Base-by-base conservation (phyloP, 345 rosid genomes). In the Streptanthus diversifolius region DNA sequence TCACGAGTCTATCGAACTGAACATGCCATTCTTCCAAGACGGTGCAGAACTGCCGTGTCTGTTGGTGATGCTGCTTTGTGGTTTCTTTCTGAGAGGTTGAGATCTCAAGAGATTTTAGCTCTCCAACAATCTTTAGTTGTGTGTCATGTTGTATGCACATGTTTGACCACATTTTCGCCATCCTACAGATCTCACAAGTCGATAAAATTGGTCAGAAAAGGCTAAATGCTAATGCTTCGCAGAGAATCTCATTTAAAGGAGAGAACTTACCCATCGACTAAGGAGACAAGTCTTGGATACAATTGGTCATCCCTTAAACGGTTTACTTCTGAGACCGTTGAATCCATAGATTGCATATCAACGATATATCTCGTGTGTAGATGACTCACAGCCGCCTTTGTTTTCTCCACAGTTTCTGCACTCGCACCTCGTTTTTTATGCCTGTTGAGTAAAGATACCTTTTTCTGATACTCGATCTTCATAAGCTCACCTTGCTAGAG, bases 321-420 rank as follows among this genome's bases (percentile, higher is more conserved):
- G 77, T 90, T 87, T 51, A 95, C 92, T 87, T 95, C 99, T 2
- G 87, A 84, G 57, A 87, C 95, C 2, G 97, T 90, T 4, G 98
- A 95, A 77, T 95, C 98, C 93, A 95, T 86, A 14, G 99, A 91
- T 56, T 95, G 99, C 99, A 95, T 91, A 77, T 95, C 99, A 65
- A 95, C 99, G 11, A 95, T 85, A 71, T 91, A 95, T 80, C 89
- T 87, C 0, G 98, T 91, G 62, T 91, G 98, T 66, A 95, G 77
- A 81, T 95, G 98, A 66, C 90, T 85, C 37, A 91, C 99, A 0
- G 93, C 96, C 11, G 97, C 97, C 75, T 91, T 95, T 48, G 93
- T 87, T 84, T 88, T 91, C 80, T 95, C 98, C 76, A 91, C 72
- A n/a, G 97, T 84, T 71, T 91, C 96, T 35, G 85, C 79, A 80